A percentile compares a stretch with the other conserved stretches of the same genome.
These are phyloP conservation scores for Laetiporus sulphureus DNA, from an alignment of 1,284 basidiomycete genomes.

Conservation along the genomic window DNA sequence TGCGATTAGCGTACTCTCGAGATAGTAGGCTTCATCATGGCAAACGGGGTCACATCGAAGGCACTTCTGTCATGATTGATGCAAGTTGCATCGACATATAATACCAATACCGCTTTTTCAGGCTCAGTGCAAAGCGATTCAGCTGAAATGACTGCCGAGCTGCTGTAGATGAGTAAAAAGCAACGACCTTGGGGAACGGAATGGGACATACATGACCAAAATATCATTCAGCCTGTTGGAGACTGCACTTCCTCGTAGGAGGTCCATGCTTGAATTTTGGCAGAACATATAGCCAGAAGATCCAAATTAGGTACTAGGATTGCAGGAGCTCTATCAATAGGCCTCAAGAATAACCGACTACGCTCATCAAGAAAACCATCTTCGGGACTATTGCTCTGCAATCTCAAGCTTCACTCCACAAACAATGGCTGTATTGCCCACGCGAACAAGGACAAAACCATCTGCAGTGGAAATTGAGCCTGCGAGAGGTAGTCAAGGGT, in stretches of 20 bases:
- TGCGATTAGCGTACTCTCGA: too few relatives aligned
- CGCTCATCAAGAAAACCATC: conserved; percentile 77
- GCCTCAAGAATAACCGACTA: too few relatives aligned
- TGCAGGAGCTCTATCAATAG: too few relatives aligned
- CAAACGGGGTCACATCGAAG: conserved; percentile 85
- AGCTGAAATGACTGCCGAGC: conserved; percentile 61
- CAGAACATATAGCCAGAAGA: conserved; percentile 86
- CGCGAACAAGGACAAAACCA: conserved; percentile 83
- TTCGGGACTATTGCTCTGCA: conserved; percentile 74
- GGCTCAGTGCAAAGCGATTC: conserved; percentile 74
- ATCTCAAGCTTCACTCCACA: conserved; percentile 96
- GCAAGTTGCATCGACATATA: conserved; percentile 92
- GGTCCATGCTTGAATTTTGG: conserved; percentile 91
- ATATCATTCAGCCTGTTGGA: conserved; percentile 78
- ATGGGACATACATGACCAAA: conserved; percentile 57
- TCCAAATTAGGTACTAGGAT: conserved; percentile 85
- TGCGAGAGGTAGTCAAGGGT: too few relatives aligned
- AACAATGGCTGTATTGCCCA: conserved; percentile 87
- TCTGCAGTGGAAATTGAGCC: conserved; percentile 89
- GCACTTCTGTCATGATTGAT: conserved; percentile 97
- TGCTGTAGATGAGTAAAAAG: too few relatives aligned
- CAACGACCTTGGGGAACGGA: too few relatives aligned
- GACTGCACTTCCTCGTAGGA: conserved; percentile 89
- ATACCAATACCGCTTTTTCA: conserved; percentile 80
- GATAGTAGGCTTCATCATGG: too few relatives aligned